These are phyloP conservation scores for Kodamaea ohmeri DNA, from an alignment of 1,139 yeast genomes.

Conservation along the genomic window DNA sequence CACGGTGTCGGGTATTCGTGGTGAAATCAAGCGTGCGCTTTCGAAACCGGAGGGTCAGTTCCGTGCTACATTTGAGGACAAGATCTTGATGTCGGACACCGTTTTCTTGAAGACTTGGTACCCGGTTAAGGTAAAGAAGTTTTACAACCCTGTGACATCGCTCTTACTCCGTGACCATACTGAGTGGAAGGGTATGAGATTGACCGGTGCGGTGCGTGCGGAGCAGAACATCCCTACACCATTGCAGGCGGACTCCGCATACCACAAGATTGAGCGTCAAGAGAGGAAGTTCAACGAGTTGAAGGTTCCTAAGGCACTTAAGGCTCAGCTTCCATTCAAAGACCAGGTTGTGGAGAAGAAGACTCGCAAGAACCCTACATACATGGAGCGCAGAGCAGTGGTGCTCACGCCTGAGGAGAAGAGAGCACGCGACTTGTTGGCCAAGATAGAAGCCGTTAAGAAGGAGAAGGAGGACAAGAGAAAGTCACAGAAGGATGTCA, in stretches of 20 bases:
- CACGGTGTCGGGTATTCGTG: slow-evolving; percentile 95
- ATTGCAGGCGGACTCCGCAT: slow-evolving; percentile 62
- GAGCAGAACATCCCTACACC: slow-evolving; percentile 68
- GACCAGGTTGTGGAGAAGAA: slow-evolving; percentile 87
- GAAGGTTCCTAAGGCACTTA: slow-evolving; percentile 77
- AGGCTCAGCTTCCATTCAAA: slow-evolving; percentile 79
- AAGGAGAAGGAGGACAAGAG: slow-evolving; percentile 84
- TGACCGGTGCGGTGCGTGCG: slow-evolving; percentile 91
- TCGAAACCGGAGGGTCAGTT: slow-evolving; percentile 95
- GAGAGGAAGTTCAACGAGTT: slow-evolving; percentile 85
- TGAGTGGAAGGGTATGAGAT: slow-evolving; percentile 95
- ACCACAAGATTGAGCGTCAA: slow-evolving; percentile 78
- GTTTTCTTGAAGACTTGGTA: slow-evolving; percentile 94
- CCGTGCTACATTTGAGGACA: slow-evolving; percentile 98
- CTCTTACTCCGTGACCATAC: slow-evolving; percentile 68
- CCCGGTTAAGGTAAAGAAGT: slow-evolving; percentile 85
- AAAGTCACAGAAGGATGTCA: slow-evolving; percentile 69
- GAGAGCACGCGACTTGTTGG: slow-evolving; percentile 87
- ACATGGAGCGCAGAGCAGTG: slow-evolving; percentile 90
- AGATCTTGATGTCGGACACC: slow-evolving; percentile 84
- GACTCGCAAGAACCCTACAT: slow-evolving; percentile 81
- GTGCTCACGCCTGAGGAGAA: slow-evolving; percentile 90
- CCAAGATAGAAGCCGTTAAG: slow-evolving; percentile 78
- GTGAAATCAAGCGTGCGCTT: slow-evolving; percentile 93
- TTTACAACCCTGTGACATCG: slow-evolving; percentile 95